These are phyloP conservation scores for Neurospora sp. DNA, from an alignment of 495 filamentous ascomycete species.

Conservation along the genomic window DNA sequence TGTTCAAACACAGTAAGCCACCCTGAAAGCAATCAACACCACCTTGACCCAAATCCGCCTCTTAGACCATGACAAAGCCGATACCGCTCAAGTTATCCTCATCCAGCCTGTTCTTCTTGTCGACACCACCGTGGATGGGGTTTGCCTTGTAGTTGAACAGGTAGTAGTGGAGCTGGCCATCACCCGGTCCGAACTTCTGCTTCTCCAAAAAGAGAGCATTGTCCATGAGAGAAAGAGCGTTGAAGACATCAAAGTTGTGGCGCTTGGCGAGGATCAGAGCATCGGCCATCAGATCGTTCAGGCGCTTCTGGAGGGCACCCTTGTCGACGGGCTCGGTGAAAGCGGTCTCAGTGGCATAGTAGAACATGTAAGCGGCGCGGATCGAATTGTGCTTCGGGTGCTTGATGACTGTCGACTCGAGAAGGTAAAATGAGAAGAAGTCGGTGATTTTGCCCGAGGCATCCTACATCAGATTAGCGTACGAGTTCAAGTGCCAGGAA, in stretches of 20 bases:
- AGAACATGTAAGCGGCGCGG: slow-evolving; percentile 87
- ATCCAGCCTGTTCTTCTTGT: slow-evolving; percentile 65
- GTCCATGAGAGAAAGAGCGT: slow-evolving; percentile 84
- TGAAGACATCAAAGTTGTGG: slow-evolving; percentile 90
- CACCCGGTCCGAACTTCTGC: slow-evolving; percentile 87
- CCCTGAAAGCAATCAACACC: background rate
- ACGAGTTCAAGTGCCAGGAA: background rate
- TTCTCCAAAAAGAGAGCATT: slow-evolving; percentile 87
- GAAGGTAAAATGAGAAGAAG: slow-evolving; percentile 90
- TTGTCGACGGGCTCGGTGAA: slow-evolving; percentile 46
- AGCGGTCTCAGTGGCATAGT: slow-evolving; percentile 82
- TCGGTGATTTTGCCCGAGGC: slow-evolving; percentile 71
- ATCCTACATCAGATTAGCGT: slow-evolving; percentile 16
- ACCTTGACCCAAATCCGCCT: background rate
- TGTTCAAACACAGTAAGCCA: background rate
- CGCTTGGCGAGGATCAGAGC: slow-evolving; percentile 81
- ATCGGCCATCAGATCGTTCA: slow-evolving; percentile 73
- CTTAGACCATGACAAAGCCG: slow-evolving; percentile 73
- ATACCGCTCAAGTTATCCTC: slow-evolving; percentile 70
- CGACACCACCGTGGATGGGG: slow-evolving; percentile 71
- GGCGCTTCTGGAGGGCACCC: slow-evolving; percentile 53
- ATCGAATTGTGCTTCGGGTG: slow-evolving; percentile 65
- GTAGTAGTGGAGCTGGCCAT: slow-evolving; percentile 92
- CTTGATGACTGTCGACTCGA: slow-evolving; percentile 85
- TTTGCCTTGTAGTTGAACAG: slow-evolving; percentile 90